Base-by-base conservation (phyloP, 208 protist species). In the Acanthamoeba triangularis region DNA sequence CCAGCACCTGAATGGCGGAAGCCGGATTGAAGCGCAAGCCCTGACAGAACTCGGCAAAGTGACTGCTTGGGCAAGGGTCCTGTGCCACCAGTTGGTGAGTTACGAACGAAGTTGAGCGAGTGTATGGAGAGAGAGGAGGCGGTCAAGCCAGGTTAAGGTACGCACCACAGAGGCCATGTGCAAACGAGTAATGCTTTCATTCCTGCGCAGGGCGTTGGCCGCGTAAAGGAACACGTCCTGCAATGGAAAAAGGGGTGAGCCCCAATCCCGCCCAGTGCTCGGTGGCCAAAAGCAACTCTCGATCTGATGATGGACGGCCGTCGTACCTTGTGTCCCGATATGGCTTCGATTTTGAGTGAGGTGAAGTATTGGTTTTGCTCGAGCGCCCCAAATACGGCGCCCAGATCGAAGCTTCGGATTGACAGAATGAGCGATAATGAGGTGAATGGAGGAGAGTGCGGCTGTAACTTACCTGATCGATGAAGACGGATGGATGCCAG, bases 281-380 rank as follows among this genome's bases (percentile, higher is more conserved):
- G 37, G 37, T 41, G 37, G 37, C 37, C 1, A 41, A 41, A 41
- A 41, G 37, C 37, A 41, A 41, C 37, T 41, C 37, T 41, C 37
- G 37, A 41, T 41, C 1, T 41, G 37, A 25, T 49, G 7, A 72
- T 11, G 23, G 65, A 28, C 23, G 20, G 23, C 65, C 23, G 37
- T 41, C 16, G 18, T 72, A 72, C 65, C 30, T 72, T 72, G 69
- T 47, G n/a, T 18, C 69, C 69, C n/a, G 69, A 78, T 18, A 78
- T 41, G 69, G 23, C n/a, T 8, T 78, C 69, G n/a, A 78, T 30
- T n/a, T 44, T 78, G 2, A 78, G 69, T 20, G 69, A 78, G 14
- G 69, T 78, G 69, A 78, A 78, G 69, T 78, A 78, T 41, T 78
- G 69, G 37, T 78, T 78, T n/a, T 78, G 69, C 69, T 78, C 69